A percentile compares a stretch with the other conserved stretches of the same genome.
Evolutionary conservation across 768 basidiomycete species (phyloP).

Genomic region (Russula earlei): DNA sequence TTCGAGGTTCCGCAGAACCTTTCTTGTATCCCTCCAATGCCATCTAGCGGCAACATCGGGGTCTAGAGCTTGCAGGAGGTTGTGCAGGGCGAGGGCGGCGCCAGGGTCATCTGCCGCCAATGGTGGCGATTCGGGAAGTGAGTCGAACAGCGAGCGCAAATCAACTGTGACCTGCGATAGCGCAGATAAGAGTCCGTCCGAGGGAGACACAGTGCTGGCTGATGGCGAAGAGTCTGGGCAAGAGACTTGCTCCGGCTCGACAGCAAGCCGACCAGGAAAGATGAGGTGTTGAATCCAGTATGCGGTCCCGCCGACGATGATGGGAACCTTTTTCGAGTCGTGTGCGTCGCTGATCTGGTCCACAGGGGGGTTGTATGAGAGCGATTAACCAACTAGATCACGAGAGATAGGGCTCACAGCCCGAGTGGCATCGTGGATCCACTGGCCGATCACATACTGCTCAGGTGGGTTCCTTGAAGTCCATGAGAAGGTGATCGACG

Average conservation of each 20-base stretch:
- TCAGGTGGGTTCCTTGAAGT: conserved; percentile 78
- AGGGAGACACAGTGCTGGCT: conserved; percentile 2
- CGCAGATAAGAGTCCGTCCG: conserved; percentile 30
- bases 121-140: conserved; percentile 52
- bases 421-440: conserved; percentile 73
- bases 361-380: conserved; percentile 4
- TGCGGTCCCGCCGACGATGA: conserved; percentile 90
- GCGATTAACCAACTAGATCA: not conserved
- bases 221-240: not conserved
- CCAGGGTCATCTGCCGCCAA: conserved; percentile 47
- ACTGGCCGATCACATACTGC: conserved; percentile 80
- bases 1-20: conserved; percentile 70
- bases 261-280: conserved; percentile 66
- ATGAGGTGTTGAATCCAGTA: conserved; percentile 97
- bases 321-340: conserved; percentile 54
- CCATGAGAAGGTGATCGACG: conserved; percentile 84
- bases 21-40: conserved; percentile 95
- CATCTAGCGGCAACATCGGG: conserved; percentile 67
- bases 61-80: conserved; percentile 60
- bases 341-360: conserved; percentile 70
- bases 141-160: conserved; percentile 40
- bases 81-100: conserved; percentile 53
- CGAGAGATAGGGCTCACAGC: conserved; percentile 42
- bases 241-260: conserved; percentile 18
- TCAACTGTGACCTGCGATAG: conserved; percentile 39